These are phyloP conservation scores for Dacryopinax primogenitus DNA, from an alignment of 768 basidiomycete species.

Conservation along the genomic window DNA sequence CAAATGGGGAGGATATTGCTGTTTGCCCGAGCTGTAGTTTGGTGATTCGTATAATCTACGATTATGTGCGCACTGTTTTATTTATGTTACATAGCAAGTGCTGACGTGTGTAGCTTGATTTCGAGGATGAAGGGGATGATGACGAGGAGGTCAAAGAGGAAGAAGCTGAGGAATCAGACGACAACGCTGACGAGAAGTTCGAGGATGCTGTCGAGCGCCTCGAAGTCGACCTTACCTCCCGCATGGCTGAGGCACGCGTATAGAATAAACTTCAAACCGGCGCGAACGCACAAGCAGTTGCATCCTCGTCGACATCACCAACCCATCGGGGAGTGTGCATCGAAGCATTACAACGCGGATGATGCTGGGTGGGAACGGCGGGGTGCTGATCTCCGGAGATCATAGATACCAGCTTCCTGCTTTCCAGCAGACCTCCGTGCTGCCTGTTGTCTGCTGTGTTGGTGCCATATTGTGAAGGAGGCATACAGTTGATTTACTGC, in stretches of 20 bases:
- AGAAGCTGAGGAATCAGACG: slow-evolving; percentile 28
- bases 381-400: too few relatives aligned
- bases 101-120: slow-evolving; percentile 49
- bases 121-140: slow-evolving; percentile 61
- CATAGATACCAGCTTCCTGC: too few relatives aligned
- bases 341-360: too few relatives aligned
- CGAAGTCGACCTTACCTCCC: slow-evolving; percentile 28
- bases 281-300: too few relatives aligned
- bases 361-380: too few relatives aligned
- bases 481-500: neutral
- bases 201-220: slow-evolving; percentile 59
- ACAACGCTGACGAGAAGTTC: slow-evolving; percentile 38
- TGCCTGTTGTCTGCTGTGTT: too few relatives aligned
- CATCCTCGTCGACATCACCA: too few relatives aligned
- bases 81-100: slow-evolving; percentile 12
- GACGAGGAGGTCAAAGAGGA: slow-evolving; percentile 28
- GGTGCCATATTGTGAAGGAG: neutral
- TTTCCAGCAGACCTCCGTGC: too few relatives aligned
- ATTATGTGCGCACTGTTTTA: slow-evolving; percentile 27
- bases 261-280: too few relatives aligned
- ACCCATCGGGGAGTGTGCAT: too few relatives aligned
- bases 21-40: slow-evolving; percentile 94
- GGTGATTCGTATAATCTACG: slow-evolving; percentile 82
- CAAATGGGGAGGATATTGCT: slow-evolving; percentile 84
- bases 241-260: too few relatives aligned